Base-by-base conservation (phyloP, 2,329 filamentous ascomycete species). In the Rhinocladiella mackenziei region DNA sequence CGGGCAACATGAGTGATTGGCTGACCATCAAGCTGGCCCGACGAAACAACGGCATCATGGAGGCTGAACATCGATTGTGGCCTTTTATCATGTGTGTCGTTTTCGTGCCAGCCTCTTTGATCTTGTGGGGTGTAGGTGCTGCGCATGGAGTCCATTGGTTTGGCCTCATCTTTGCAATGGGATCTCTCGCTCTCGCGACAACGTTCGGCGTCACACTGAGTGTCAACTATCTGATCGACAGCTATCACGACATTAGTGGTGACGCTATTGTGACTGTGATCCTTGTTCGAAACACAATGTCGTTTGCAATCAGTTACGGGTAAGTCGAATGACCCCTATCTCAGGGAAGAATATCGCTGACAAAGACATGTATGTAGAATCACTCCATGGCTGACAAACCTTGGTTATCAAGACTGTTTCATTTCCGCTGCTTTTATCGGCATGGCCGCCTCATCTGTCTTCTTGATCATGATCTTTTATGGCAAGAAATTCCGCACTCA, bases 231-330 rank as follows among this genome's bases (percentile, higher is more conserved):
- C 48, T 66, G 9, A 62, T 69, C 4, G 66, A 68, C 49, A 65
- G 63, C 43, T 68, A 68, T 49, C 58, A 59, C 9, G 66, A 69
- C 38, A 39, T 69, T 7, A 65, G 62, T 13, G 64, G 65, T 2
- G 64, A 68, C 18, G 65, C 63, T 0, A 63, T 68, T 57, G 62
- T 60, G 2, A 68, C 63, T 14, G 62, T 72, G n/a, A 73, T 73
- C 39, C 43, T 72, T 15, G 65, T 73, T 11, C 64, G 70, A 3
- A 73, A 73, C 47, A 71, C 69, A 1, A 70, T 73, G 65, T 65
- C 63, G 0, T 73, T 73, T 51, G 70, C 66, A 0, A 66, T 73
- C 37, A 62, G 65, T 3, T 70, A 69, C n/a, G n/a, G n/a, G n/a
- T n/a, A n/a, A n/a, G n/a, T n/a, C n/a, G n/a, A n/a, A n/a, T n/a